Conservation (phyloP, 2,329 filamentous ascomycete genomes). For the Biscogniauxia marginata region DNA sequence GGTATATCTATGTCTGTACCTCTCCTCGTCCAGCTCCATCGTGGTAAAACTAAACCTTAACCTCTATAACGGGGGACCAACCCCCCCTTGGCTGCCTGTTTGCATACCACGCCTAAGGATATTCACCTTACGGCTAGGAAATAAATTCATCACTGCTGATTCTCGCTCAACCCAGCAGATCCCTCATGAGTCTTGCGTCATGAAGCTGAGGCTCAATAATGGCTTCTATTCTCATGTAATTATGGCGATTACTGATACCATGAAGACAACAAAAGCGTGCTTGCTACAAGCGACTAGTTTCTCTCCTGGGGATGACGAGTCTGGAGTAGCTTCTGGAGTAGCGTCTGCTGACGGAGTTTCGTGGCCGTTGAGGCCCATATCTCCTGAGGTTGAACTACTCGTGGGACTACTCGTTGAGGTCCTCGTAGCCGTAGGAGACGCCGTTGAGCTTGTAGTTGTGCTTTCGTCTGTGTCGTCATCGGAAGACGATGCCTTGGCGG, state of each 20-base stretch:
- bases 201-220: neutral
- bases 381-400: constrained; percentile 9
- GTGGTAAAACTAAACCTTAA: neutral
- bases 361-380: constrained; percentile 37
- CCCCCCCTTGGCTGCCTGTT: neutral
- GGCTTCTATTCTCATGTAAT: constrained; percentile 17
- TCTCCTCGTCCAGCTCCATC: neutral
- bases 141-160: neutral
- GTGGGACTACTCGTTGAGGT: constrained; percentile 11
- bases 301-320: constrained; percentile 21
- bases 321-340: constrained; percentile 15
- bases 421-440: constrained; percentile 8
- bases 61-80: constrained; percentile 5
- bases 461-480: constrained; percentile 21
- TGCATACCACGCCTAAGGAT: neutral
- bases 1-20: neutral
- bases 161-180: neutral
- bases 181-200: constrained; percentile 6
- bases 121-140: neutral
- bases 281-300: constrained; percentile 18
- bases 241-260: constrained; percentile 21
- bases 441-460: constrained; percentile 13
- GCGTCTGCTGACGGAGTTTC: constrained; percentile 31
- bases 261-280: constrained; percentile 18
- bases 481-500: constrained; percentile 30